These are phyloP conservation scores for Copromyces sp. DNA, from an alignment of 495 filamentous ascomycete species.

Conservation along the genomic window DNA sequence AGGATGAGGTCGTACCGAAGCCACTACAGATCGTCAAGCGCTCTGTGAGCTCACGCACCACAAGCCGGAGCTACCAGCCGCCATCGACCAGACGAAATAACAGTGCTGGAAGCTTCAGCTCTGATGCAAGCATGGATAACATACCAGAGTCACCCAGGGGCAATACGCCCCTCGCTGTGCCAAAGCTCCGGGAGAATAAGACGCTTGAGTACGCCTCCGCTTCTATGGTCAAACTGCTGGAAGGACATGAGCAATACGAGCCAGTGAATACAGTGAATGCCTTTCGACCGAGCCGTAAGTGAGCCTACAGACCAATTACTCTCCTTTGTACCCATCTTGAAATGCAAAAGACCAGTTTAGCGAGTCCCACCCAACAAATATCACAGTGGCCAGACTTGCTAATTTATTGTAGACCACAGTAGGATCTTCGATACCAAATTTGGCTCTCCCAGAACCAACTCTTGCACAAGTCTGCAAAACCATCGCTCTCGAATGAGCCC, in stretches of 20 bases:
- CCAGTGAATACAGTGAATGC: neutral
- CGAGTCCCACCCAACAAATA: no score
- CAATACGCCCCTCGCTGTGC: slow-evolving; percentile 13
- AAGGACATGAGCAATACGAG: neutral
- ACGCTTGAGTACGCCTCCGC: neutral
- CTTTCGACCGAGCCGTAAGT: neutral
- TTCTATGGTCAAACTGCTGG: neutral
- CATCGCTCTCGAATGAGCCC: neutral
- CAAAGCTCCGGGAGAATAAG: slow-evolving; percentile 17
- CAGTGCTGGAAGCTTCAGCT: slow-evolving; percentile 9
- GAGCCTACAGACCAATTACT: neutral
- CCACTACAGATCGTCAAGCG: slow-evolving; percentile 26
- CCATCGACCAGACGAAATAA: neutral
- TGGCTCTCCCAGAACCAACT: neutral
- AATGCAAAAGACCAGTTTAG: neutral
- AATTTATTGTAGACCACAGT: neutral
- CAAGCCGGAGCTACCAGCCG: neutral
- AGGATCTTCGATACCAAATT: neutral
- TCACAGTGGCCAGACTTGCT: neutral
- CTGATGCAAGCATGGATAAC: slow-evolving; percentile 15
- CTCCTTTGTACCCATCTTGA: neutral
- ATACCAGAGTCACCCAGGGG: slow-evolving; percentile 7
- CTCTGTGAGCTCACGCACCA: neutral
- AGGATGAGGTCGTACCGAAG: slow-evolving; percentile 11
- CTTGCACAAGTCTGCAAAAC: neutral